Percentiles rank a stretch among this genome's conserved stretches.
These are phyloP conservation scores for Kandelia obovata DNA, from an alignment of 345 rosid genomes.

Conservation along the genomic window DNA sequence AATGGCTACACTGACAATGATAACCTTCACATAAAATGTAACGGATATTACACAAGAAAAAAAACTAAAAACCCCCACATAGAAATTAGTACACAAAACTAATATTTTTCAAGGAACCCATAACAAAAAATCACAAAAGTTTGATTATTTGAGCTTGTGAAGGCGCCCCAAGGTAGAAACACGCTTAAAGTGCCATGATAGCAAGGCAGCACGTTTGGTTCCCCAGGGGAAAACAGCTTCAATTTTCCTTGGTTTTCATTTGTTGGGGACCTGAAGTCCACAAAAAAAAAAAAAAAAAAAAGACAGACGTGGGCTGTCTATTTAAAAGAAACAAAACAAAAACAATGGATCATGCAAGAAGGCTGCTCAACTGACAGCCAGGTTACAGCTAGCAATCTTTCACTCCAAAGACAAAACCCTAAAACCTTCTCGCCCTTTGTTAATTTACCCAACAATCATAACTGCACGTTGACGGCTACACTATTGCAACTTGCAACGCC, in stretches of 20 bases:
- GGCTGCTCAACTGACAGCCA: conserved; percentile 89
- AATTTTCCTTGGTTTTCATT: background rate
- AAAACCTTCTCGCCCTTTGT: conserved; percentile 32
- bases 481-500: conserved; percentile 32
- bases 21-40: conserved; percentile 13
- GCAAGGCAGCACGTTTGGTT: conserved; percentile 56
- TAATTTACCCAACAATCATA: conserved; percentile 33
- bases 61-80: no score
- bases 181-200: conserved; percentile 46
- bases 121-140: conserved; percentile 28
- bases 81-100: background rate
- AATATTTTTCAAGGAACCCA: conserved; percentile 14
- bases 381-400: conserved; percentile 77
- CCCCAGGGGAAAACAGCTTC: conserved; percentile 25
- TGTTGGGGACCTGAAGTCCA: no score
- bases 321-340: conserved; percentile 5
- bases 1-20: conserved; percentile 9
- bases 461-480: conserved; percentile 42
- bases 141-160: conserved; percentile 22
- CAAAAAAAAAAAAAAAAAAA: background rate
- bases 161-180: conserved; percentile 24
- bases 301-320: background rate
- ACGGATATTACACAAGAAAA: background rate
- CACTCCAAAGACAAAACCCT: conserved; percentile 54
- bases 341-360: conserved; percentile 76